Percentiles rank a stretch among this genome's conserved stretches.
phyloP scores from a whole-genome alignment of 2,329 filamentous ascomycete genomes.

The Fusarium armeniacum region DNA sequence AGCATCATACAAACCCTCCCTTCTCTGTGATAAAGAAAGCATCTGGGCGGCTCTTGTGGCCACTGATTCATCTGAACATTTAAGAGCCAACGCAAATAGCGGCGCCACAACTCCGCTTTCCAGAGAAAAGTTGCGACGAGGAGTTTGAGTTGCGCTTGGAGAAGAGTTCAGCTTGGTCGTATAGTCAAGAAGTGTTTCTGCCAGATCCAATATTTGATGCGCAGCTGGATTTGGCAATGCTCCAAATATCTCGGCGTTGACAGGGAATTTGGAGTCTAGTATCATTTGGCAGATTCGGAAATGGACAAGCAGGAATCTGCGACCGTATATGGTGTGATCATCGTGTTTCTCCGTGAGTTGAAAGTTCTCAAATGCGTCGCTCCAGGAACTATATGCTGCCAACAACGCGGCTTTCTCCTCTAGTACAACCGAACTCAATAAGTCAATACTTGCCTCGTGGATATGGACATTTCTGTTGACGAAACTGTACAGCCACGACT shows the following conservation, averaged over 20 bases:
- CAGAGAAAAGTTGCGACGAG: conserved; percentile 34
- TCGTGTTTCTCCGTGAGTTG: neutral
- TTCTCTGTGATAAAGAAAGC: conserved; percentile 23
- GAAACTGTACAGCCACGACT: conserved; percentile 33
- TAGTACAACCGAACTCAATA: neutral
- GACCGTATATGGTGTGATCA: neutral
- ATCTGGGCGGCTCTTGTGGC: conserved; percentile 16
- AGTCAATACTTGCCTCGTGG: neutral
- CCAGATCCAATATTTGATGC: conserved; percentile 13
- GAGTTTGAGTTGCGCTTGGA: conserved; percentile 9
- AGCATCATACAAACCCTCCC: conserved; percentile 41
- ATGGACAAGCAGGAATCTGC: conserved; percentile 25
- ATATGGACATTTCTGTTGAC: conserved; percentile 7
- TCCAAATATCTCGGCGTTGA: conserved; percentile 13
- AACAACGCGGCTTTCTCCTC: conserved; percentile 12
- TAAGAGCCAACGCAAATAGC: conserved; percentile 34
- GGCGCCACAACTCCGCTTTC: conserved; percentile 40
- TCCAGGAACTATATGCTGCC: conserved; percentile 12
- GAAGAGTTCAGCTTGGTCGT: conserved; percentile 10
- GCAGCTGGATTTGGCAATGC: conserved; percentile 22
- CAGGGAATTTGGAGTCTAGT: conserved; percentile 25
- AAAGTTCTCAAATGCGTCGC: neutral
- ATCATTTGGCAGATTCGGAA: conserved; percentile 28
- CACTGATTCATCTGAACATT: conserved; percentile 34
- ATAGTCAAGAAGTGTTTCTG: conserved; percentile 20